Evolutionary conservation across 2,329 filamentous ascomycete genomes (phyloP).

Genomic region (Alternaria triticimaculans): DNA sequence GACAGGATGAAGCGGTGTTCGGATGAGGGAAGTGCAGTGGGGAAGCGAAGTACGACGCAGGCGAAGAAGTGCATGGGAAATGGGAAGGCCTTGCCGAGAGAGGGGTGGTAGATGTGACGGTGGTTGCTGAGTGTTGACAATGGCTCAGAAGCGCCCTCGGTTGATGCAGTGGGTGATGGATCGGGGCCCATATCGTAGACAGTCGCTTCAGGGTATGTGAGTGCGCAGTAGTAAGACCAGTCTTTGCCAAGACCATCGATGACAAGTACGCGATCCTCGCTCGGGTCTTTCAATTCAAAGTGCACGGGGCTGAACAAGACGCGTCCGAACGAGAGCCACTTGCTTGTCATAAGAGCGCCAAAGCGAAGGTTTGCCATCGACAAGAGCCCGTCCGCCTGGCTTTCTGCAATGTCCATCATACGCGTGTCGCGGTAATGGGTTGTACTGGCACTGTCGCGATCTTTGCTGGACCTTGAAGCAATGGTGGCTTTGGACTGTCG

Average conservation of each 20-base stretch:
- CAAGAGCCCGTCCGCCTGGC: conserved; percentile 46
- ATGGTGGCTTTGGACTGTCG: conserved; percentile 43
- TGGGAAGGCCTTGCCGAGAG: conserved; percentile 70
- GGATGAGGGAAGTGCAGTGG: conserved; percentile 70
- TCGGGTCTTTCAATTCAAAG: conserved; percentile 68
- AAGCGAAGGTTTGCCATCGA: conserved; percentile 77
- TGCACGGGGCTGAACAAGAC: conserved; percentile 82
- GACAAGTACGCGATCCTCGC: conserved; percentile 72
- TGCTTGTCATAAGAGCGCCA: conserved; percentile 83
- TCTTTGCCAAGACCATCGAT: conserved; percentile 88
- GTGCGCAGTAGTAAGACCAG: conserved; percentile 85
- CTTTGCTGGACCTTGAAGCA: conserved; percentile 41
- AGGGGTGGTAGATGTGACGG: conserved; percentile 73
- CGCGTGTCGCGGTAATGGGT: conserved; percentile 63
- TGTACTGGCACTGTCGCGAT: conserved; percentile 41
- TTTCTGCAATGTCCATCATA: conserved; percentile 55
- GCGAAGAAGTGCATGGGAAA: conserved; percentile 79
- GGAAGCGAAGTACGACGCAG: conserved; percentile 78
- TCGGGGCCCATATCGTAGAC: conserved; percentile 72
- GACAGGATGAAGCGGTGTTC: conserved; percentile 74
- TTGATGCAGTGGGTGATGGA: conserved; percentile 27
- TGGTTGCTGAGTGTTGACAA: conserved; percentile 66
- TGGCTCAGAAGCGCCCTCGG: conserved; percentile 30
- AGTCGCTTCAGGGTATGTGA: conserved; percentile 76
- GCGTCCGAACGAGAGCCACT: conserved; percentile 85